Evolutionary conservation across 495 filamentous ascomycete species (phyloP).

Genomic region (Cryomyces minteri): DNA sequence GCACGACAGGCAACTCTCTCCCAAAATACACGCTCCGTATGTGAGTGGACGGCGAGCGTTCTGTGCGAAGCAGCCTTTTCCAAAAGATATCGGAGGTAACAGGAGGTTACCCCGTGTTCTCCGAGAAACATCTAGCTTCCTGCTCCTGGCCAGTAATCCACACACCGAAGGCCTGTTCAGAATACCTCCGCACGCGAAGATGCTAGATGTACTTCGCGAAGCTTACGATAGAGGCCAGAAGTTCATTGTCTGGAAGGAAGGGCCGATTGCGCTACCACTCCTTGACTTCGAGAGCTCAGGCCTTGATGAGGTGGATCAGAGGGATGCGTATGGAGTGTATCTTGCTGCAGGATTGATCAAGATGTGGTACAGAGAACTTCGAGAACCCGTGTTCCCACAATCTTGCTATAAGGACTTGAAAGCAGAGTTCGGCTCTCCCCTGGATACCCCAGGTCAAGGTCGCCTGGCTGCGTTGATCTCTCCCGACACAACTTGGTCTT

Average conservation of each 20-base stretch:
- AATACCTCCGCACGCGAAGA: slow-evolving; percentile 26
- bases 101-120: slow-evolving; percentile 30
- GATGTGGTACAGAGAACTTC: slow-evolving; percentile 34
- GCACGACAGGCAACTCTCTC: slow-evolving; percentile 28
- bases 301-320: slow-evolving; percentile 23
- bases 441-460: not conserved
- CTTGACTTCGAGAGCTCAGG: slow-evolving; percentile 9
- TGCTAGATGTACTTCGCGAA: slow-evolving; percentile 29
- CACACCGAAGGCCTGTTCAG: slow-evolving; percentile 32
- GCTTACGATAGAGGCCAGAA: slow-evolving; percentile 34
- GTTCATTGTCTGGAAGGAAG: slow-evolving; percentile 31
- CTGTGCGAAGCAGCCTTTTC: slow-evolving; percentile 23
- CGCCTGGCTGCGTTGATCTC: slow-evolving; percentile 17
- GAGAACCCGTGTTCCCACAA: slow-evolving; percentile 29
- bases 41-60: slow-evolving; percentile 28
- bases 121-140: slow-evolving; percentile 31
- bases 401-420: slow-evolving; percentile 23
- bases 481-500: slow-evolving; percentile 21
- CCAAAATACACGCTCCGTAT: slow-evolving; percentile 28
- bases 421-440: slow-evolving; percentile 12
- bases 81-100: slow-evolving; percentile 18
- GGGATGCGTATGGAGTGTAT: slow-evolving; percentile 30
- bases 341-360: slow-evolving; percentile 33
- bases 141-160: slow-evolving; percentile 25
- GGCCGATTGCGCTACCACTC: slow-evolving; percentile 6